phyloP scores from a whole-genome alignment of 441 rosid species.

The Iberis amara region DNA sequence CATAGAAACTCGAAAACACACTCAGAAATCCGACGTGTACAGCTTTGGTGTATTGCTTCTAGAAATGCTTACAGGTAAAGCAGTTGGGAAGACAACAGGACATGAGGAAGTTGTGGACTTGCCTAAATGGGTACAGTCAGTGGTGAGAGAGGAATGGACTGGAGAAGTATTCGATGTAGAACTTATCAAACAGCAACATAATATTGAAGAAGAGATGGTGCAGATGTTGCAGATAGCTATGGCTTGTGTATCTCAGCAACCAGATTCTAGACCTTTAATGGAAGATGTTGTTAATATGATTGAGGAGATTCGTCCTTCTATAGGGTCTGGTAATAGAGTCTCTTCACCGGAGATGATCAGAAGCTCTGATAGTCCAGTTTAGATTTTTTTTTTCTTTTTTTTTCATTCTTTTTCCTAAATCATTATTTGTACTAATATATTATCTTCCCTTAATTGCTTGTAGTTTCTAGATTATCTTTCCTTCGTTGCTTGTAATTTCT shows the following conservation, averaged over 20 bases:
- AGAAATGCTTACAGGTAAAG: constrained; percentile 69
- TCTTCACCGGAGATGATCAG: not conserved
- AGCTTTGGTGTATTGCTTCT: constrained; percentile 63
- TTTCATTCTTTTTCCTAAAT: too few relatives aligned
- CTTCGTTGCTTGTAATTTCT: too few relatives aligned
- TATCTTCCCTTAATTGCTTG: too few relatives aligned
- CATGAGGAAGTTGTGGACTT: constrained; percentile 62
- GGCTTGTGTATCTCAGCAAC: constrained; percentile 57
- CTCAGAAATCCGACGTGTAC: constrained; percentile 59
- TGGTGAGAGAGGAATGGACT: constrained; percentile 77
- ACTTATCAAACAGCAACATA: constrained; percentile 46
- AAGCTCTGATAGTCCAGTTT: not conserved
- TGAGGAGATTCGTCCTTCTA: constrained; percentile 44
- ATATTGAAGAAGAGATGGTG: constrained; percentile 68
- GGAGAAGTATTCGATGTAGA: constrained; percentile 73
- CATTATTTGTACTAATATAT: too few relatives aligned
- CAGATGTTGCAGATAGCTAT: constrained; percentile 72
- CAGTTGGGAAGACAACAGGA: constrained; percentile 47
- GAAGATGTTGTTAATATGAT: constrained; percentile 61
- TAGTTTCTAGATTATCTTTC: too few relatives aligned
- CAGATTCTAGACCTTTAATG: constrained; percentile 56
- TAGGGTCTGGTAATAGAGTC: constrained; percentile 37
- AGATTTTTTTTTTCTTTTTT: too few relatives aligned
- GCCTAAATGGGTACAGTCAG: constrained; percentile 77
- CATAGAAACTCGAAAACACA: constrained; percentile 47